These are phyloP conservation scores for Immersiporthe knoxdaviesiana DNA, from an alignment of 2,329 filamentous ascomycete species.

Conservation along the genomic window DNA sequence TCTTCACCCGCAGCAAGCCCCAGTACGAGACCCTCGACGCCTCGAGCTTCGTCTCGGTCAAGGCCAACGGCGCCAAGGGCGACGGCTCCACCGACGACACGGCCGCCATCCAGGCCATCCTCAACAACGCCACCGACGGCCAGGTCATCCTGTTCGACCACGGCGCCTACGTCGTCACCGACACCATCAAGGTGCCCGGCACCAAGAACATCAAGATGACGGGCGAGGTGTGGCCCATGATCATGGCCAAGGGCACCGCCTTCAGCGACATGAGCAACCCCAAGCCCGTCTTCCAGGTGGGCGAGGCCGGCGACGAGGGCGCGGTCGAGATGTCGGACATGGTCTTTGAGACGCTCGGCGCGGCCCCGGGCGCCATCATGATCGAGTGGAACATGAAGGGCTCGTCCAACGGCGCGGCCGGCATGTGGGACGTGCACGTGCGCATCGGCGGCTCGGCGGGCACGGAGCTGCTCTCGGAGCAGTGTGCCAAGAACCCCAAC, in stretches of 20 bases:
- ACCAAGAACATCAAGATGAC: constrained; percentile 79
- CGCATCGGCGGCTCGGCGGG: constrained; percentile 87
- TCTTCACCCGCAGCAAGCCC: constrained; percentile 86
- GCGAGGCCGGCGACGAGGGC: constrained; percentile 74
- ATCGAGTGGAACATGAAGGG: constrained; percentile 88
- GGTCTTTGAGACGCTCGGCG: constrained; percentile 81
- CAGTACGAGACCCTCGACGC: constrained; percentile 74
- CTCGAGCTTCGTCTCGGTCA: constrained; percentile 81
- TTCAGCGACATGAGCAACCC: constrained; percentile 79
- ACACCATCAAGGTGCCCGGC: constrained; percentile 68
- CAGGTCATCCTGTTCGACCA: constrained; percentile 76
- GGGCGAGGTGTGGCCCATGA: constrained; percentile 88
- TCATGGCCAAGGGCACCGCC: constrained; percentile 76
- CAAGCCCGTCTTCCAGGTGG: constrained; percentile 83
- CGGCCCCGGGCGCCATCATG: constrained; percentile 84
- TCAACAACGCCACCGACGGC: constrained; percentile 67
- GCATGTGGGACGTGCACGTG: constrained; percentile 95
- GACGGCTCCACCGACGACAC: constrained; percentile 90
- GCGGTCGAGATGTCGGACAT: constrained; percentile 86
- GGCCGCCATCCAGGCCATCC: constrained; percentile 75
- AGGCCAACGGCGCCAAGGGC: constrained; percentile 79
- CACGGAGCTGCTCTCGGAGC: constrained; percentile 78
- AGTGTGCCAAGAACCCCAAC: constrained; percentile 76
- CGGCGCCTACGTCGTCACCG: constrained; percentile 71
- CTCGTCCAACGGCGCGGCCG: constrained; percentile 67